Evolutionary conservation across 179 eudicot species (phyloP).

Genomic region (Spinacia oleracea): DNA sequence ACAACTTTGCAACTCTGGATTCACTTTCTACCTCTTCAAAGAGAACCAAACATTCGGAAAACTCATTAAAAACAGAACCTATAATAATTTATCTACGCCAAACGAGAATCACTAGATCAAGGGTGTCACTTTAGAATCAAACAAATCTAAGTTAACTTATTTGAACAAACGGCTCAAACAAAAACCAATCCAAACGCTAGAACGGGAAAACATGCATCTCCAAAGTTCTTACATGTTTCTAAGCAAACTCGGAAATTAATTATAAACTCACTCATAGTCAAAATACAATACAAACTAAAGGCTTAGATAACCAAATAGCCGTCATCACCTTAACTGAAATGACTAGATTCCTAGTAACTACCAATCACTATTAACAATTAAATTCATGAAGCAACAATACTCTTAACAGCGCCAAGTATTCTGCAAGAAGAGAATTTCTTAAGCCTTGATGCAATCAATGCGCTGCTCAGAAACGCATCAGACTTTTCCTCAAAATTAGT

Average conservation of each 20-base stretch:
- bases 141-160: neutral
- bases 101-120: neutral
- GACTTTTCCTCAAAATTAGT: neutral
- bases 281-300: no score
- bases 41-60: neutral
- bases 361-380: neutral
- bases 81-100: no score
- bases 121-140: neutral
- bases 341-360: neutral
- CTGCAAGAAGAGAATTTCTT: no score
- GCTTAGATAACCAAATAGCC: no score
- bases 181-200: neutral
- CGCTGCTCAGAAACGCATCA: neutral
- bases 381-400: neutral
- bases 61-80: neutral
- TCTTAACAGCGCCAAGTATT: no score
- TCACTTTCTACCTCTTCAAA: neutral
- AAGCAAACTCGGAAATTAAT: no score
- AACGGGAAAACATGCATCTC: neutral
- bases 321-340: no score
- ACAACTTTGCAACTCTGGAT: neutral
- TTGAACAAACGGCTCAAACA: neutral
- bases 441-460: no score
- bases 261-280: no score
- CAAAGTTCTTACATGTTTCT: neutral